phyloP scores from a whole-genome alignment of 441 rosid species.

The Populus hybrid region DNA sequence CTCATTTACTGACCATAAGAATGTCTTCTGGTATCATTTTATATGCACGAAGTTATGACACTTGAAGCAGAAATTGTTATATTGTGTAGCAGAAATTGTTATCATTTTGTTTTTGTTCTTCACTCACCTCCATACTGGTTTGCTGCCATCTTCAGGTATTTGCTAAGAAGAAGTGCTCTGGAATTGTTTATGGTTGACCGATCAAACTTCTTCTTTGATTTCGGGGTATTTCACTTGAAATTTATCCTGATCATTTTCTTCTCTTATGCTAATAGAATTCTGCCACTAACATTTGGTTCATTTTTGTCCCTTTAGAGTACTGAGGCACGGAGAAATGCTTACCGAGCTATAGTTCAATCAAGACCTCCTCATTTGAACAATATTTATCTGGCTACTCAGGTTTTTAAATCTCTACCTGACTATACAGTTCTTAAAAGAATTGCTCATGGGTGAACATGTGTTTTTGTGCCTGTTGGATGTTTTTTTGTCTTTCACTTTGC shows the following conservation, averaged over 20 bases:
- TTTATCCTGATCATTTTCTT: slow-evolving; percentile 1
- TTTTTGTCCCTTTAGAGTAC: slow-evolving; percentile 49
- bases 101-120: slow-evolving; percentile 11
- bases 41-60: background rate
- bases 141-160: slow-evolving; percentile 53
- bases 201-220: slow-evolving; percentile 97
- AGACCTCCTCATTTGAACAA: slow-evolving; percentile 92
- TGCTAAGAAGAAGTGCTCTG: slow-evolving; percentile 96
- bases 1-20: background rate
- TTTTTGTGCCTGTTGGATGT: background rate
- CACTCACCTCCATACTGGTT: background rate
- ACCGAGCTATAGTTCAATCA: slow-evolving; percentile 93
- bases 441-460: background rate
- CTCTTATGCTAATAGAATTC: slow-evolving; percentile 6
- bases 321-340: slow-evolving; percentile 89
- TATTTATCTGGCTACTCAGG: slow-evolving; percentile 98
- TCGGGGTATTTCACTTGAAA: slow-evolving; percentile 60
- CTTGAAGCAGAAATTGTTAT: background rate
- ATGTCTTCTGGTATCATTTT: background rate
- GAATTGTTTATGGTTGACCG: slow-evolving; percentile 98
- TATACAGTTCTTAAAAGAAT: slow-evolving; percentile 2
- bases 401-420: slow-evolving; percentile 27
- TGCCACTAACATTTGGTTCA: background rate
- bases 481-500: background rate
- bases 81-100: background rate